Evolutionary conservation across 805 yeast genomes (phyloP), one percentile per base, ranked within the genome.

Genomic region (Zygosaccharomyces lentus): DNA sequence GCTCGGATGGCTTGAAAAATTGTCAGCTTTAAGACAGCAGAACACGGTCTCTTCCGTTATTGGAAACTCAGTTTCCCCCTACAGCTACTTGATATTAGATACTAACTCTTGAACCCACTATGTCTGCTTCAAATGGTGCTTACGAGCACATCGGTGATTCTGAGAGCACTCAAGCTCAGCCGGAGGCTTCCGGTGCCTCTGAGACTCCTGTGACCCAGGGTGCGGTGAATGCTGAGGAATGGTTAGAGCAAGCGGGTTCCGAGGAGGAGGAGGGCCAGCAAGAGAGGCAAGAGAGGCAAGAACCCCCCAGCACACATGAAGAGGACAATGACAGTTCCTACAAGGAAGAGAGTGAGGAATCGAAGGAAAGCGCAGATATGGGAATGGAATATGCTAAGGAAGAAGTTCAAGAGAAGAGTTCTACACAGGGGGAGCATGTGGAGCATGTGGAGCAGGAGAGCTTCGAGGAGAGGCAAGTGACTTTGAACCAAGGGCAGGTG

Each of bases 361-460:
- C 43, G 9, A 54, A 51, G 6, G 46, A 55, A 32, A 58, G 50
- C 23, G 50, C 58, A 16, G 32, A 34, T 29, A 38, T 37, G 19
- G 49, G 41, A n/a, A 55, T 40, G 8, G 54, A 38, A 13, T 52
- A 45, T n/a, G 52, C 46, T 36, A 16, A 34, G 43, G 41, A 45
- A 15, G 43, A 41, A 26, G 31, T 37, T 19, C 24, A 41, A 9
- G 35, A 32, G 17, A 29, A 35, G 21, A 19, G 21, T 19, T 19
- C 13, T 37, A 39, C 21, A 23, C 19, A 35, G 40, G 37, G 9
- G 43, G 41, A 24, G 40, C 29, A 27, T n/a, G 36, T 26, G 13
- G 15, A 29, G 3, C 2, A 12, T 7, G 32, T n/a, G 8, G 15
- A 43, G 12, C 40, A 41, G n/a, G 43, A 43, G 26, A 34, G 19